A percentile compares a stretch with the other conserved stretches of the same genome.
These are phyloP conservation scores for Dendrothele bispora DNA, from an alignment of 768 basidiomycete species.

Conservation along the genomic window DNA sequence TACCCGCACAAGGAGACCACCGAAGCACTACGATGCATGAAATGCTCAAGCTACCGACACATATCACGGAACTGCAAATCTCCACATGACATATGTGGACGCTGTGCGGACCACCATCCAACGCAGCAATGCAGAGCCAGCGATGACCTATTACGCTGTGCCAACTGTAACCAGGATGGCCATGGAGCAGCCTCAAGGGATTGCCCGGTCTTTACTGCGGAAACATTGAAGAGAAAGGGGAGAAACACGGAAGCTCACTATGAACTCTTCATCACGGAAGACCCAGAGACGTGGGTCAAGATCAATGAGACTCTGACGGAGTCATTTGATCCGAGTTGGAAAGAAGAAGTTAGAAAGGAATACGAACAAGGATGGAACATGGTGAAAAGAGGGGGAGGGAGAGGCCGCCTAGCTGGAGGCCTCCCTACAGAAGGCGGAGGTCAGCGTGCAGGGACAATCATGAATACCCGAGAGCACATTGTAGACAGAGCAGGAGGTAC, in stretches of 20 bases:
- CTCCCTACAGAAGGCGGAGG: neutral
- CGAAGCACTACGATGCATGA: conserved; percentile 25
- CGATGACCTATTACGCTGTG: conserved; percentile 15
- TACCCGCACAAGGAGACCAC: conserved; percentile 12
- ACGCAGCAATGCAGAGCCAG: conserved; percentile 16
- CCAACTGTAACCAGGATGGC: conserved; percentile 22
- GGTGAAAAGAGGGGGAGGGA: neutral
- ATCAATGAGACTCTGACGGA: neutral
- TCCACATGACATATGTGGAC: conserved; percentile 9
- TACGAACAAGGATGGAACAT: neutral
- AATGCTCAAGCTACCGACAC: conserved; percentile 23
- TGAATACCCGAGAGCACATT: neutral
- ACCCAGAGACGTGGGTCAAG: neutral
- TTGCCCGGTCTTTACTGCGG: conserved; percentile 18
- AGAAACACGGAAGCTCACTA: conserved; percentile 15
- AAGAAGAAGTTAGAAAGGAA: neutral
- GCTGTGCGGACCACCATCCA: conserved; percentile 17
- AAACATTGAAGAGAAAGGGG: conserved; percentile 7
- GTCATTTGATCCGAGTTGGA: neutral
- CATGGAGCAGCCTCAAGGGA: conserved; percentile 26
- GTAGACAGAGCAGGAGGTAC: neutral
- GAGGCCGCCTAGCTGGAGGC: neutral
- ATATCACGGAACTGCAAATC: conserved; percentile 14
- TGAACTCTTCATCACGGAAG: conserved; percentile 9
- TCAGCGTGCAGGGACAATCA: too few relatives aligned